These are phyloP conservation scores for Dendrobium nobile DNA, from an alignment of 106 monocot genomes.

Conservation along the genomic window DNA sequence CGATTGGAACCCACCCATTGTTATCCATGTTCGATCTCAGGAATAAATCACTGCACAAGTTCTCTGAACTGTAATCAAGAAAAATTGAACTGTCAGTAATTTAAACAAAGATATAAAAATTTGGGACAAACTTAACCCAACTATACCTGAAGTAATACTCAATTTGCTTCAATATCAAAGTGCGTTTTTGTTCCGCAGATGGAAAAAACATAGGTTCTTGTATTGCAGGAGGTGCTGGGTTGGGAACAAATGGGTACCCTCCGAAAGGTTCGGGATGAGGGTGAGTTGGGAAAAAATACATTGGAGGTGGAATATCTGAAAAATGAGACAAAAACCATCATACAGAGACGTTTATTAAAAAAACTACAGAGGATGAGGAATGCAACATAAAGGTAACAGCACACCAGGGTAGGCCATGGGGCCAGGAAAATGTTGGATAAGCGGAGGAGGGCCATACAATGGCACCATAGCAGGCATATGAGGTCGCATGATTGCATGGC, in stretches of 20 bases:
- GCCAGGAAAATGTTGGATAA: too few species aligned
- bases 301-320: constrained; percentile 1
- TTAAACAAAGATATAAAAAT: neutral
- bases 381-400: neutral
- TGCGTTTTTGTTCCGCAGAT: neutral
- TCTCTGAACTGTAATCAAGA: constrained; percentile 48
- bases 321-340: neutral
- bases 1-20: constrained; percentile 81
- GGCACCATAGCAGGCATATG: constrained; percentile 2
- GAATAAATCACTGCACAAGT: constrained; percentile 69
- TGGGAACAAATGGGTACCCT: neutral
- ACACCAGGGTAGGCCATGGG: constrained; percentile 1
- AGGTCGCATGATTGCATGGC: neutral
- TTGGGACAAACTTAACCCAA: neutral
- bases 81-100: constrained; percentile 3
- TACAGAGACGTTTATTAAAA: neutral
- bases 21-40: constrained; percentile 77
- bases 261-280: neutral
- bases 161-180: constrained; percentile 58
- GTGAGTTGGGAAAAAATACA: neutral
- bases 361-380: neutral
- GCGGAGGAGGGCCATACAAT: neutral
- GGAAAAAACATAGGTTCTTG: neutral
- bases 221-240: neutral
- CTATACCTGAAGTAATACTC: constrained; percentile 93